phyloP scores from a whole-genome alignment of 2,329 filamentous ascomycete species.

The Neonectria neomacrospora region DNA sequence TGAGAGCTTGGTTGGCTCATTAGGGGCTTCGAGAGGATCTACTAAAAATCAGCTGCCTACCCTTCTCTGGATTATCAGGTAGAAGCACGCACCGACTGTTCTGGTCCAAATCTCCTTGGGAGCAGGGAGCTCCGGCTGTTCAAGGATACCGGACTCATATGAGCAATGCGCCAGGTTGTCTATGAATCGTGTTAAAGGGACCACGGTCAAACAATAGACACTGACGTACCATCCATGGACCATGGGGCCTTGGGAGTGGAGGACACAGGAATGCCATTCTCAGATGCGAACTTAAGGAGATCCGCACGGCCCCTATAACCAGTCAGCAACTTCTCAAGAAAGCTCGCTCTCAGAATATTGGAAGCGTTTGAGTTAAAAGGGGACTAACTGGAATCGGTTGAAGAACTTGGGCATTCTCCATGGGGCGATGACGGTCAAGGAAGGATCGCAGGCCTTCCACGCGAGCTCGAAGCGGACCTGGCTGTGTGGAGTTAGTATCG shows the following conservation, averaged over 20 bases:
- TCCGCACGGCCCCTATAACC: constrained; percentile 69
- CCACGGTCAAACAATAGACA: not conserved
- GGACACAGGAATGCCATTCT: constrained; percentile 76
- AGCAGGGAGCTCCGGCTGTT: constrained; percentile 67
- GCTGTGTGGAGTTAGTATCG: constrained; percentile 31
- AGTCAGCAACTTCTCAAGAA: not conserved
- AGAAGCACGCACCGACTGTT: constrained; percentile 49
- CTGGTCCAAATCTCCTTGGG: constrained; percentile 79
- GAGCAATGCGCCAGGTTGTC: constrained; percentile 80
- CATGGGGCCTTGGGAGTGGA: constrained; percentile 79
- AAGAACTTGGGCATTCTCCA: constrained; percentile 78
- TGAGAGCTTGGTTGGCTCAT: constrained; percentile 72
- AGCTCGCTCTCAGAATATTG: not conserved
- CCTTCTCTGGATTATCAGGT: not conserved
- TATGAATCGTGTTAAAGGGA: not conserved
- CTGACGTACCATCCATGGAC: constrained; percentile 58
- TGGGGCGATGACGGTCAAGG: constrained; percentile 77
- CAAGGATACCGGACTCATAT: constrained; percentile 81
- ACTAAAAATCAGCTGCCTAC: not conserved
- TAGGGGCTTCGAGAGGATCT: constrained; percentile 71
- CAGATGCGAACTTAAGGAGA: constrained; percentile 76
- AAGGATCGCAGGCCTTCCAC: constrained; percentile 59
- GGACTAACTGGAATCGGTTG: constrained; percentile 68
- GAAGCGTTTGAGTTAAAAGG: not conserved
- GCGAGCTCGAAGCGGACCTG: constrained; percentile 51